Percentiles rank a stretch among this genome's conserved stretches.
Evolutionary conservation across 345 rosid genomes (phyloP).

Genomic region (Camelina laxa): DNA sequence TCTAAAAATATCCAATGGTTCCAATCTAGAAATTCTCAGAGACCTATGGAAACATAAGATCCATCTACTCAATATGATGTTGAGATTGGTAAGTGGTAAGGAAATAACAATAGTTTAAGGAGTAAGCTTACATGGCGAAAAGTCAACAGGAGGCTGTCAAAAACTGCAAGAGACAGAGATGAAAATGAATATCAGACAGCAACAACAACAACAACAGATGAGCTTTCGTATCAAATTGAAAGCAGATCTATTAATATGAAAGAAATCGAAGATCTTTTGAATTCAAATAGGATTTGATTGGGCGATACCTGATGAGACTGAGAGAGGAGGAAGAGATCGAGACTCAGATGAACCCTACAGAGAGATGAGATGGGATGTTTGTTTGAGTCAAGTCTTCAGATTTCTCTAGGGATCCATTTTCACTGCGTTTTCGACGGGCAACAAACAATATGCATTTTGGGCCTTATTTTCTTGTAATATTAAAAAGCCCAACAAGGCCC

Average conservation of each 20-base stretch:
- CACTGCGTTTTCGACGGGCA: slow-evolving; percentile 20
- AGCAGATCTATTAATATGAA: neutral
- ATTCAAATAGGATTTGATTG: neutral
- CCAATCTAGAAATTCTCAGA: slow-evolving; percentile 2
- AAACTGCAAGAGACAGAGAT: slow-evolving; percentile 24
- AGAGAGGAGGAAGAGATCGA: slow-evolving; percentile 33
- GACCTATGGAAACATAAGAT: slow-evolving; percentile 11
- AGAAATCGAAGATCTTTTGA: slow-evolving; percentile 19
- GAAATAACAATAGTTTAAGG: neutral
- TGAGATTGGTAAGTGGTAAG: neutral
- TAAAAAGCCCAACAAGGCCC: slow-evolving; percentile 12
- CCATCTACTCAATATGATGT: slow-evolving; percentile 18
- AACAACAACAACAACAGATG: neutral
- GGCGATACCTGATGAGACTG: slow-evolving; percentile 38
- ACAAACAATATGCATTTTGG: neutral
- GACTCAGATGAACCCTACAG: slow-evolving; percentile 39
- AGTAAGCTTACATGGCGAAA: slow-evolving; percentile 40
- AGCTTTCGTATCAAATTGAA: neutral
- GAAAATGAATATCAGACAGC: slow-evolving; percentile 9
- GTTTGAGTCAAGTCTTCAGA: slow-evolving; percentile 20
- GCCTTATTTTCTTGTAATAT: neutral
- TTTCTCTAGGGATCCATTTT: slow-evolving; percentile 38
- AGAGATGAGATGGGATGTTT: neutral
- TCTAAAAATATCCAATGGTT: neutral
- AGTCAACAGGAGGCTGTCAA: slow-evolving; percentile 33